Base-by-base conservation (phyloP, 23 red algal genomes). In the Agarophyton chilense region DNA sequence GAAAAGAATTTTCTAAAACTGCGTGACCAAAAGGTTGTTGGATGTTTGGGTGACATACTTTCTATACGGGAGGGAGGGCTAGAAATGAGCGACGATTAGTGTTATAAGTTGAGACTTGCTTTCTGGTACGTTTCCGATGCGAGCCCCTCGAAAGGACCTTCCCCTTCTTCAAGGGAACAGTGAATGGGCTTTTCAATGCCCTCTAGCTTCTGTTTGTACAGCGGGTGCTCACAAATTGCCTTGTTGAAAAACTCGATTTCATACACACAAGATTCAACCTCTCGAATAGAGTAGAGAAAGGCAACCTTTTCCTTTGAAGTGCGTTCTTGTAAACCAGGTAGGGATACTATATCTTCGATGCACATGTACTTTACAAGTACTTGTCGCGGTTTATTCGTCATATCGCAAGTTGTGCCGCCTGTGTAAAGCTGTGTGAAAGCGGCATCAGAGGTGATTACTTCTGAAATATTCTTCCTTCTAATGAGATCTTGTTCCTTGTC, bases 211-310 rank as follows among this genome's bases (percentile, higher is more conserved):
- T 86, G 42, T 35, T 47, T 57, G 63, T 94, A 94, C 57, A 67
- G 51, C 33, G 51, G 25, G 64, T 94, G 83, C 11, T 89, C 18
- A 21, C 94, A 96, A 18, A 96, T 80, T 12, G 88, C 94, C 35
- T 62, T 52, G 58, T 86, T 93, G 57, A 90, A 78, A 51, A 96
- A 96, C 54, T 90, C 90, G 35, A 96, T 65, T 62, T 92, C 89
- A 77, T 96, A 96, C 34, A 93, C 90, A 49, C 94, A 96, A 0
- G 94, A 83, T 39, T 81, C 81, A 1, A 88, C 72, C 42, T 96
- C 94, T 32, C 88, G 79, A 29, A 92, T 84, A 4, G 87, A 74
- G 36, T 78, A 74, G 49, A 96, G 76, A 41, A 94, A 56, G 28
- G 51, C 57, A 10, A 47, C 49, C n/a, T 55, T 53, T 4, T 51